Percentiles rank a stretch among this genome's conserved stretches.
Conservation (phyloP, 2,329 filamentous ascomycete genomes). For the Fusarium tjaetaba region DNA sequence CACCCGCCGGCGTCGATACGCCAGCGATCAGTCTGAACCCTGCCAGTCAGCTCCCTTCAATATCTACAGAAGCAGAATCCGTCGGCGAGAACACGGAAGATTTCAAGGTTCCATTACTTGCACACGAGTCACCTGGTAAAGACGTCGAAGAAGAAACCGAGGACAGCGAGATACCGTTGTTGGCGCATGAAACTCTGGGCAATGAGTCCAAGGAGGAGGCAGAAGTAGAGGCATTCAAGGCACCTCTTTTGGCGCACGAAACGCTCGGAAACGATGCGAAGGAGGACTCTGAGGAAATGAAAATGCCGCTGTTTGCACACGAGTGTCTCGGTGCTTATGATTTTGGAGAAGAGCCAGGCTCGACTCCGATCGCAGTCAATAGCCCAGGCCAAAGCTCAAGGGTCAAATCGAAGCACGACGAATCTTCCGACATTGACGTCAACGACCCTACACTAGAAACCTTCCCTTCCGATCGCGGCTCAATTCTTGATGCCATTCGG, state of each 20-base stretch:
- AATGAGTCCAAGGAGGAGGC: constrained; percentile 50
- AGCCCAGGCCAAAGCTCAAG: constrained; percentile 30
- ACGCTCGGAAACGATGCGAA: constrained; percentile 14
- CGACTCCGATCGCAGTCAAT: constrained; percentile 17
- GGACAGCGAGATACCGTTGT: constrained; percentile 52
- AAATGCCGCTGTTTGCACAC: constrained; percentile 58
- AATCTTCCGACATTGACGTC: constrained; percentile 46
- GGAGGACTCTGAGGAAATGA: constrained; percentile 33
- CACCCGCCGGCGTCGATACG: constrained; percentile 13
- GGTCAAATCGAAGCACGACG: constrained; percentile 30
- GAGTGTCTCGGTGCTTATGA: constrained; percentile 57
- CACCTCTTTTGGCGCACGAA: constrained; percentile 23
- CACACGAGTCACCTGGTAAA: constrained; percentile 57
- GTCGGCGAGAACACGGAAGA: constrained; percentile 20
- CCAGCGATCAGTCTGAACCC: constrained; percentile 19
- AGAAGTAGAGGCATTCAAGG: constrained; percentile 44
- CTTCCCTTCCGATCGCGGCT: constrained; percentile 57
- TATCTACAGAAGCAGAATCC: constrained; percentile 10
- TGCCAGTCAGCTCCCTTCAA: constrained; percentile 1
- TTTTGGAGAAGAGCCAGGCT: constrained; percentile 47
- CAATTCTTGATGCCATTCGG: constrained; percentile 57
- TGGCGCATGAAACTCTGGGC: constrained; percentile 59
- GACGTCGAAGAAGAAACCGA: constrained; percentile 46
- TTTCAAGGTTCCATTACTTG: constrained; percentile 54
- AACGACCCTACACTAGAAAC: constrained; percentile 60